A percentile compares a stretch with the other conserved stretches of the same genome.
These are phyloP conservation scores for Alternaria gaisen DNA, from an alignment of 2,329 filamentous ascomycete species.

Conservation along the genomic window DNA sequence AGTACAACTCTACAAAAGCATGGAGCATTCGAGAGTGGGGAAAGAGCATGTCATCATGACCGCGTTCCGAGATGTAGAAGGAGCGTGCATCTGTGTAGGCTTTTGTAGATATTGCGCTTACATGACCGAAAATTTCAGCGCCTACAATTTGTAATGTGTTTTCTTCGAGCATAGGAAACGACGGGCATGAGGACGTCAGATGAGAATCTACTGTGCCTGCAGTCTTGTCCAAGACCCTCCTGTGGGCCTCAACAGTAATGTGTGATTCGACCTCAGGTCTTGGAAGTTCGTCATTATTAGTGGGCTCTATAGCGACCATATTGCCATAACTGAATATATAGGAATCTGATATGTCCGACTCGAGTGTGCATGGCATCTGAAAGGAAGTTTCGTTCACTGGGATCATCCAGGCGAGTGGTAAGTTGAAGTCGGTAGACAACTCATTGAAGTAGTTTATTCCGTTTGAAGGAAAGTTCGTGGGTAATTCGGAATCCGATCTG, in stretches of 20 bases:
- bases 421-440: neutral
- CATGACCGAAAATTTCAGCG: neutral
- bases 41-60: neutral
- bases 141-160: neutral
- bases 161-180: neutral
- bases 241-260: neutral
- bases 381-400: neutral
- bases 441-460: neutral
- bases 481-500: neutral
- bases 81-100: neutral
- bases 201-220: neutral
- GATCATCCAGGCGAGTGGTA: neutral
- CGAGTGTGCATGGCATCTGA: neutral
- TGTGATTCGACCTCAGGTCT: neutral
- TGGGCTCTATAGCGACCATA: neutral
- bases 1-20: constrained; percentile 7
- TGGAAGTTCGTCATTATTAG: neutral
- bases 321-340: neutral
- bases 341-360: neutral
- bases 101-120: neutral
- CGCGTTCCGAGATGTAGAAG: neutral
- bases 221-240: neutral
- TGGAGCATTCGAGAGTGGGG: neutral
- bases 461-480: neutral
- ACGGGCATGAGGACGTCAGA: neutral